Evolutionary conservation across 1,139 yeast species (phyloP), one percentile per base, ranked within the genome.

Genomic region (Pichia sp.): DNA sequence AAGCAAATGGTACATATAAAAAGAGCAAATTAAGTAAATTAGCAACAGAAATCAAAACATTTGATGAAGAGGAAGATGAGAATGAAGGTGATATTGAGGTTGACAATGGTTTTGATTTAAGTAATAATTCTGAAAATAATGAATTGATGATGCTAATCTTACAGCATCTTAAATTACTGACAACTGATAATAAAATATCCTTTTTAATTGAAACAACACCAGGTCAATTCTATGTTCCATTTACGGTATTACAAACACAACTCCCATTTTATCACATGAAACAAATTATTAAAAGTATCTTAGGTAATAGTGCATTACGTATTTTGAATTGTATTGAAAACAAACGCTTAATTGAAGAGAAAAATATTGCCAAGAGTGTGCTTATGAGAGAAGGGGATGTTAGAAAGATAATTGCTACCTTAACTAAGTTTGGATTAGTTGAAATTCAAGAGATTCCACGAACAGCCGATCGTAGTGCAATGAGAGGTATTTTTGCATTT

Each of bases 381-480:
- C 66, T 92, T 45, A 71, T 90, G 63, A 85, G 78, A 53, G 94
- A 87, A 47, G 78, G 78, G 51, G 84, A 82, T 30, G 87, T 89
- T 8, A 73, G 96, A 50, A 78, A 76, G 38, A 76, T 80, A 43
- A 63, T 82, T 34, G 74, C 79, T 45, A 72, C 73, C 37, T 62
- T 83, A 42, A 68, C 80, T 23, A 74, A 72, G 42, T 71, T 76
- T 54, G 81, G 82, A 54, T 70, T 81, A 20, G 65, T 82, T 26
- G 89, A 83, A 60, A 73, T 83, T 38, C 97, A 92, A 63, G 98
- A 94, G 66, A 85, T 92, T 30, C 97, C 98, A 8, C 76, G 94
- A 58, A 83, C 95, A 31, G 83, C 82, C 30, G 97, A 90, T 62
- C 74, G 98, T 52, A 92, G 96, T 2, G 96, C 97, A 0, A 81